phyloP scores from a whole-genome alignment of 768 basidiomycete species.

The Boletus sp. region DNA sequence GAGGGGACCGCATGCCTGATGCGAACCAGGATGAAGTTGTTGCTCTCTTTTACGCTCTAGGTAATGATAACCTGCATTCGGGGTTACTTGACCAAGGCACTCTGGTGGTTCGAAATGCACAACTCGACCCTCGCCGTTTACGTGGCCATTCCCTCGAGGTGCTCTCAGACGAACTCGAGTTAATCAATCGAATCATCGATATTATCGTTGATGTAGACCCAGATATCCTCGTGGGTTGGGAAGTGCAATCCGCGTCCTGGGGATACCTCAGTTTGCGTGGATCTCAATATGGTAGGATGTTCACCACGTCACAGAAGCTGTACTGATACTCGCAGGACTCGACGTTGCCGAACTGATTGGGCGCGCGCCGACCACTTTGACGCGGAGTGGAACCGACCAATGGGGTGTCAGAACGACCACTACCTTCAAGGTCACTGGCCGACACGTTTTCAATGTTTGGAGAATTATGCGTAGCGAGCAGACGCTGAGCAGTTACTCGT shows the following conservation, averaged over 20 bases:
- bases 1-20: conserved; percentile 57
- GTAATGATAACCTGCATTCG: conserved; percentile 37
- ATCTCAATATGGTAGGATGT: conserved; percentile 46
- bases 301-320: background rate
- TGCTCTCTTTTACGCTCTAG: conserved; percentile 73
- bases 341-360: conserved; percentile 72
- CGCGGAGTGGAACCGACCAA: conserved; percentile 43
- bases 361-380: conserved; percentile 55
- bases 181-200: conserved; percentile 77
- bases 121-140: conserved; percentile 40
- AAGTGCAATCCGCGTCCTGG: conserved; percentile 86
- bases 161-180: conserved; percentile 69
- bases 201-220: conserved; percentile 77
- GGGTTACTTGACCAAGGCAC: conserved; percentile 40
- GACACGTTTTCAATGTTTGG: conserved; percentile 93
- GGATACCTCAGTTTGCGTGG: conserved; percentile 81
- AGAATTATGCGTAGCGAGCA: conserved; percentile 86
- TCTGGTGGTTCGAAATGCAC: conserved; percentile 47
- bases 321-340: conserved; percentile 47
- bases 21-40: conserved; percentile 53
- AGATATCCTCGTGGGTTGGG: conserved; percentile 91
- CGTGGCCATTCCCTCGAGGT: conserved; percentile 46
- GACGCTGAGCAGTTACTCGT: conserved; percentile 72
- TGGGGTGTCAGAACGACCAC: conserved; percentile 77
- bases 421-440: conserved; percentile 78